Base-by-base conservation (phyloP, 768 basidiomycete species). In the Tricholoma terreum region DNA sequence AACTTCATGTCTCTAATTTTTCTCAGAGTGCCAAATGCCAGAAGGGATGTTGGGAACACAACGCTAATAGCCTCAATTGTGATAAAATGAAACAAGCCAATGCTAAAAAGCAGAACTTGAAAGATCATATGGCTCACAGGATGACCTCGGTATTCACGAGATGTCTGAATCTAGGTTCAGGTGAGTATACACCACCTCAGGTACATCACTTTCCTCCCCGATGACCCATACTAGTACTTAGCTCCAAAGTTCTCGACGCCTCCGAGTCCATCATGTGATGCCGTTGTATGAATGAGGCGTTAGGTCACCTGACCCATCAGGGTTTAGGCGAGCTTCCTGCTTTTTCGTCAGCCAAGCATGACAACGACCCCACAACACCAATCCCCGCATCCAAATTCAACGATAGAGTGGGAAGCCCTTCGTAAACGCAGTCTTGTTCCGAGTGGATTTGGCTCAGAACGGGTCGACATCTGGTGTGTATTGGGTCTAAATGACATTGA, bases 381-480 rank as follows among this genome's bases (percentile, higher is more conserved):
- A 3, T 19, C 36, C 34, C 38, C 19, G 27, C 12, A 10, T 19
- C 5, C 22, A 19, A 17, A 14, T 12, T 11, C 33, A 24, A 21
- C 34, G 34, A 53, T 43, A 3, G 52, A 53, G n/a, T 54, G 52
- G 52, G 31, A 63, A 4, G 62, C 48, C 2, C 68, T 80, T 49
- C 71, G 76, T 58, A 62, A 62, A 52, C 68, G 69, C 33, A 81
- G 79, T 56, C 68, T 82, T 42, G 58, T 58, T 38, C 78, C 79
- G 11, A 72, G 78, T 38, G 82, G 82, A 2, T 84, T 84, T 52
- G 78, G 80, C 4, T 63, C 64, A 10, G 74, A 72, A 17, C 71
- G 82, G 59, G 65, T 59, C 52, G 65, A 66, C 31, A 68, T 81
- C 61, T 83, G 82, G 82, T 77, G 55, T 57, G 71, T 12, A 55